These are phyloP conservation scores for Candida xyloterini DNA, from an alignment of 805 yeast species.

Conservation along the genomic window DNA sequence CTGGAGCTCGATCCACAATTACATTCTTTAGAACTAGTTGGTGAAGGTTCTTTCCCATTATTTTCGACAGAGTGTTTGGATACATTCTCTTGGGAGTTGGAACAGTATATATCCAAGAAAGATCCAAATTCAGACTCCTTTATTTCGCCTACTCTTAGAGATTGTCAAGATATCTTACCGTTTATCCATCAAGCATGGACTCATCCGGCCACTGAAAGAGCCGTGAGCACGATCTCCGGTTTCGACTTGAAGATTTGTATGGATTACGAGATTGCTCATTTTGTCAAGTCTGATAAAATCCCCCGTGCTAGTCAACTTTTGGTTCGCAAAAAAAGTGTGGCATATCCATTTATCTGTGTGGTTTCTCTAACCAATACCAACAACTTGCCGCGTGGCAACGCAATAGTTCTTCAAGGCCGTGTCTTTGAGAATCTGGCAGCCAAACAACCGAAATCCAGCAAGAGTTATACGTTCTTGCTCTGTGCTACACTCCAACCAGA, in stretches of 20 bases:
- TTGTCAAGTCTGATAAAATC: constrained; percentile 15
- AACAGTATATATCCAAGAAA: constrained; percentile 10
- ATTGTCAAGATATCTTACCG: constrained; percentile 36
- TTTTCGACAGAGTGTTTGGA: constrained; percentile 43
- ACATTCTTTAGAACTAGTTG: constrained; percentile 24
- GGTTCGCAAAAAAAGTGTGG: constrained; percentile 23
- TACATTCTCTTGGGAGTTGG: constrained; percentile 40
- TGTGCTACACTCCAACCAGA: constrained; percentile 29
- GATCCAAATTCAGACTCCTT: constrained; percentile 4
- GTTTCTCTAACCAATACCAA: constrained; percentile 10
- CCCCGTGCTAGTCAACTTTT: constrained; percentile 6
- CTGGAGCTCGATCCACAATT: constrained; percentile 15
- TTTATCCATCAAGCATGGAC: constrained; percentile 54
- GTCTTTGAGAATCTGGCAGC: constrained; percentile 41
- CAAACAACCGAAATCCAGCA: constrained; percentile 7
- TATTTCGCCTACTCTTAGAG: constrained; percentile 30
- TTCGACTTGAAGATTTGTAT: constrained; percentile 44
- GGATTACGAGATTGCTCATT: constrained; percentile 54
- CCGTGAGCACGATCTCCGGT: constrained; percentile 50
- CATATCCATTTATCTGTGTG: constrained; percentile 30
- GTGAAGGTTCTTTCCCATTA: constrained; percentile 38
- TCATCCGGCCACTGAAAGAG: constrained; percentile 46
- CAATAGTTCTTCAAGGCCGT: constrained; percentile 40
- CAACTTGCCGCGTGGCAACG: constrained; percentile 35
- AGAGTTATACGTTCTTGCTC: constrained; percentile 17